phyloP scores from a whole-genome alignment of 345 rosid genomes.

The Eutrema japonicum region DNA sequence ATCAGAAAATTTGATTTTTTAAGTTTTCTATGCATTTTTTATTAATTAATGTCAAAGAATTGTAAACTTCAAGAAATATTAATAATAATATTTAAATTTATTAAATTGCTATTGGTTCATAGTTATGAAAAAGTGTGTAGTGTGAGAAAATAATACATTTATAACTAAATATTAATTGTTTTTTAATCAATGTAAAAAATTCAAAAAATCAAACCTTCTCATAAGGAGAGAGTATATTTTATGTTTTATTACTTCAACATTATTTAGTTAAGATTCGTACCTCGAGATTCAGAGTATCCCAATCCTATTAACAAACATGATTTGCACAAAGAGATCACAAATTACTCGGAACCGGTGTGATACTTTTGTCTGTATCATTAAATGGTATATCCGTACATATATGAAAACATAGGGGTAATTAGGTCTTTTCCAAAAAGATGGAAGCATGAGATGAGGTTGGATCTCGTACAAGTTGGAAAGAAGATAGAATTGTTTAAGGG shows the following conservation, averaged over 20 bases:
- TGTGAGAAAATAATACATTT: no score
- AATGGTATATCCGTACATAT: background rate
- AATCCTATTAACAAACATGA: slow-evolving; percentile 7
- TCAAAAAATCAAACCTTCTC: no score
- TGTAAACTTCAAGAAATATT: no score
- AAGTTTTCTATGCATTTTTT: no score
- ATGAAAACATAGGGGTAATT: background rate
- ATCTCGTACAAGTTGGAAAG: slow-evolving; percentile 5
- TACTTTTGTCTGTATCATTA: background rate
- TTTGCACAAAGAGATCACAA: background rate
- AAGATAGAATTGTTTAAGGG: background rate
- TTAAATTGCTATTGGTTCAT: no score
- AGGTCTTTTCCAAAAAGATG: background rate
- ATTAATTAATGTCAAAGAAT: no score
- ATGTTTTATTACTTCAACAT: background rate
- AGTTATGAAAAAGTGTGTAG: no score
- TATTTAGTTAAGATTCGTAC: background rate
- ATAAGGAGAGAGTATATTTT: no score
- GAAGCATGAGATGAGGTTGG: background rate
- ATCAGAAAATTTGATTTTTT: no score
- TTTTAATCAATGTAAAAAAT: no score
- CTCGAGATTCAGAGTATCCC: slow-evolving; percentile 27
- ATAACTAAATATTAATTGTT: no score
- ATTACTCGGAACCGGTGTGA: background rate
- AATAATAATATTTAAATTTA: no score